Evolutionary conservation across 73 alveolate genomes (phyloP), one percentile per base, ranked within the genome.

Genomic region (Effrenium voratum): DNA sequence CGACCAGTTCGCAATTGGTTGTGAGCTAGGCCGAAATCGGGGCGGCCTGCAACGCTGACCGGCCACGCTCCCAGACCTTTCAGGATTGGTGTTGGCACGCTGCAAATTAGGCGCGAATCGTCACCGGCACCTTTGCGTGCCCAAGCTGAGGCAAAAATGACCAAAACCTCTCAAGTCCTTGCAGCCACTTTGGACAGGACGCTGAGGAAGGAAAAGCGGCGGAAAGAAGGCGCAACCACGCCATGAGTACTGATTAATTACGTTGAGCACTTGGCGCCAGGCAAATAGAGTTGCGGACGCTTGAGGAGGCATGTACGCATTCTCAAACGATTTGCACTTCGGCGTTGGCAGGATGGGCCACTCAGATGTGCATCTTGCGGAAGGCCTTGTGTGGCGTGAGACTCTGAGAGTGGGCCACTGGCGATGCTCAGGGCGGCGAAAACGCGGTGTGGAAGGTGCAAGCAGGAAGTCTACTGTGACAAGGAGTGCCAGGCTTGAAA

Each of bases 401-500:
- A 22, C 15, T 38, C 40, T 60, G 76, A 38, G 76, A 32, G 30
- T 22, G 19, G 68, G 82, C 5, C 46, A 26, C 5, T 30, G 45
- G 12, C 85, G 55, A 40, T 8, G 43, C 28, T 50, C 41, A 83
- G 93, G 93, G 50, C 59, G 36, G 94, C 94, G 57, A 85, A 85
- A 60, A 85, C 94, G 40, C 94, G 75, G 45, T 85, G 94, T 38
- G 94, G 94, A 63, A 59, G 94, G 36, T 85, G 94, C 60, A 85
- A 59, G 38, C 5, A 34, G 34, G 94, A 85, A 34, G 70, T 44
- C 44, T 85, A 85, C 60, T 85, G 94, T 60, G 70, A 85, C 94
- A 85, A 59, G 80, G 94, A 52, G 46, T 85, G 94, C 94, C 94
- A 85, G 94, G 94, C 81, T 8, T 34, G 50, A 24, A 10, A 24